A percentile compares a stretch with the other conserved stretches of the same genome.
phyloP scores from a whole-genome alignment of 2,329 filamentous ascomycete genomes.

The Fusarium nodosum region DNA sequence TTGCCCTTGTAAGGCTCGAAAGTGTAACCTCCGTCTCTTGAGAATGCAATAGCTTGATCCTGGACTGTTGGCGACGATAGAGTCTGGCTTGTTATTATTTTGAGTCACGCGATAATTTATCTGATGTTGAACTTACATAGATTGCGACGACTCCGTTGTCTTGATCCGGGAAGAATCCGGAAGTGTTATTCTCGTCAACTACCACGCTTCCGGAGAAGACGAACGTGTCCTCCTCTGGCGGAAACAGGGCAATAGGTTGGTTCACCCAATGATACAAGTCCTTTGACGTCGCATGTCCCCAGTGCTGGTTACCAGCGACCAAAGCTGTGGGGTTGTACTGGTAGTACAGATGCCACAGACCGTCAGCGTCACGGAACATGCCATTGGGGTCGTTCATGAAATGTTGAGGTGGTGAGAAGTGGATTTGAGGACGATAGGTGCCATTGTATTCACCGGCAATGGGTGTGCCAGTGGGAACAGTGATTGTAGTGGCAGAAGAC shows the following conservation, averaged over 20 bases:
- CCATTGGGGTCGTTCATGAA: constrained; percentile 76
- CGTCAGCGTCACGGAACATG: constrained; percentile 69
- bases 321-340: constrained; percentile 63
- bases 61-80: constrained; percentile 52
- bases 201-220: constrained; percentile 70
- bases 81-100: constrained; percentile 32
- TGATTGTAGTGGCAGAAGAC: not conserved
- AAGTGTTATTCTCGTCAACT: constrained; percentile 73
- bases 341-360: constrained; percentile 75
- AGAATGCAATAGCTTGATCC: constrained; percentile 73
- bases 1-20: constrained; percentile 72
- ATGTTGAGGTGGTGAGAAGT: constrained; percentile 66
- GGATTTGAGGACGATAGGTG: constrained; percentile 64
- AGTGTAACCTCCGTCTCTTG: constrained; percentile 70
- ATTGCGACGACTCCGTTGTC: constrained; percentile 71
- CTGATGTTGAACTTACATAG: constrained; percentile 48
- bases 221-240: constrained; percentile 58
- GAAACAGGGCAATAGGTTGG: constrained; percentile 72
- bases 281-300: constrained; percentile 74
- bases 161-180: constrained; percentile 73
- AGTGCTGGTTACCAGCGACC: constrained; percentile 72
- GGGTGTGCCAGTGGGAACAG: constrained; percentile 44
- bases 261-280: constrained; percentile 76
- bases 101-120: not conserved
- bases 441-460: constrained; percentile 48